Evolutionary conservation across 805 yeast genomes (phyloP).

Genomic region (Barnettozyma botsteinii): DNA sequence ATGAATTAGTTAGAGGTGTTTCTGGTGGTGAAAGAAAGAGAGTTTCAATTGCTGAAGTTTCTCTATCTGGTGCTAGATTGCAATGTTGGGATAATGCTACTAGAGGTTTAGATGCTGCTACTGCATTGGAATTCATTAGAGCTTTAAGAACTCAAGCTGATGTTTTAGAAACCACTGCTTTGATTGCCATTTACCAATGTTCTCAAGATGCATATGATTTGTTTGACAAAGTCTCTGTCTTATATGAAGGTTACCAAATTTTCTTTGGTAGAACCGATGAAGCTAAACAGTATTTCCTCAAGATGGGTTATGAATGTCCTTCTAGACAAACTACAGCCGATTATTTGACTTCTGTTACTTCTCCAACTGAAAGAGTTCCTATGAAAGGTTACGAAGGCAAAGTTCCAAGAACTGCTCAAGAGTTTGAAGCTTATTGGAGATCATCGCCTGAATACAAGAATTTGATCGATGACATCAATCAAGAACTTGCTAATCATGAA

Average conservation of each 20-base stretch:
- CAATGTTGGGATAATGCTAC: slow-evolving; percentile 60
- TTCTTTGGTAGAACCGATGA: slow-evolving; percentile 41
- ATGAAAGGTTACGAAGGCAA: slow-evolving; percentile 37
- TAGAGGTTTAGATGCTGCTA: slow-evolving; percentile 59
- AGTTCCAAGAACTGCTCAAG: slow-evolving; percentile 49
- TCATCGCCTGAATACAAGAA: slow-evolving; percentile 36
- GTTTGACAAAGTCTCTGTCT: slow-evolving; percentile 47
- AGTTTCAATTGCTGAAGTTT: slow-evolving; percentile 67
- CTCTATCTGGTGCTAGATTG: slow-evolving; percentile 40
- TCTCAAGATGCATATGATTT: slow-evolving; percentile 50
- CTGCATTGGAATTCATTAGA: slow-evolving; percentile 50
- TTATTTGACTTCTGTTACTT: slow-evolving; percentile 49
- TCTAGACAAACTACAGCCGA: slow-evolving; percentile 56
- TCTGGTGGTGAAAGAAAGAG: slow-evolving; percentile 75
- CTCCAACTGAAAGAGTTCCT: slow-evolving; percentile 44
- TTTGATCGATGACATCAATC: slow-evolving; percentile 40
- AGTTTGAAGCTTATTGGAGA: slow-evolving; percentile 47
- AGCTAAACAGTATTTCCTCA: slow-evolving; percentile 44
- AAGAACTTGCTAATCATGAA: neutral
- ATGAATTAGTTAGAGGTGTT: slow-evolving; percentile 61
- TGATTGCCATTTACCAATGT: slow-evolving; percentile 58
- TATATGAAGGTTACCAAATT: slow-evolving; percentile 54
- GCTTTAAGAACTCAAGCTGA: slow-evolving; percentile 48
- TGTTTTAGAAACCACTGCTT: slow-evolving; percentile 44
- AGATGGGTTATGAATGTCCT: slow-evolving; percentile 54